phyloP scores from a whole-genome alignment of 108 stramenopile genomes.

The Nitzschia inconspicua region DNA sequence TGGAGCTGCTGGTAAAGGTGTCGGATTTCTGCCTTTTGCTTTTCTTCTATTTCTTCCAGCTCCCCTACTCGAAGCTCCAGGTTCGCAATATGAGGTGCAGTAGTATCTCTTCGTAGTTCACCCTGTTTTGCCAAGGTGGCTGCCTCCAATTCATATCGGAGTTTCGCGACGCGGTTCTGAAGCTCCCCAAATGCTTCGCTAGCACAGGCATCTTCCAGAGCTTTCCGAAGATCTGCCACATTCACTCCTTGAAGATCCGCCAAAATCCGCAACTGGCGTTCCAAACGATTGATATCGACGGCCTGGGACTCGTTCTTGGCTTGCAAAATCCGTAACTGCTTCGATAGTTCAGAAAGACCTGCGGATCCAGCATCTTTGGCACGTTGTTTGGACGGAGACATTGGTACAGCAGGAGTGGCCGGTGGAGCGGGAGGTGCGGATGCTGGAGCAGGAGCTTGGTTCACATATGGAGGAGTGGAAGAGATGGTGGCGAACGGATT shows the following conservation, averaged over 20 bases:
- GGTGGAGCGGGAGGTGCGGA: no score
- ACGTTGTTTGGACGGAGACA: conserved; percentile 25
- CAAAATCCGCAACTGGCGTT: conserved; percentile 66
- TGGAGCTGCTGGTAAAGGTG: conserved; percentile 41
- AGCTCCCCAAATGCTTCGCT: conserved; percentile 71
- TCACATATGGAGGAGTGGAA: no score
- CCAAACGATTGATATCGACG: conserved; percentile 62
- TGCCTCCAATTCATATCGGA: conserved; percentile 54
- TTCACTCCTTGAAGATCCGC: conserved; percentile 67
- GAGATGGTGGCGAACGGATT: no score
- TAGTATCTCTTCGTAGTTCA: conserved; percentile 36
- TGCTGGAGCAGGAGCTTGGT: no score
- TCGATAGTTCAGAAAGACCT: conserved; percentile 66
- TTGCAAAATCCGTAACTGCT: conserved; percentile 67
- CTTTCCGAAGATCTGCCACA: conserved; percentile 47
- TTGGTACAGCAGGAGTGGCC: neutral
- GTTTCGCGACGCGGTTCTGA: conserved; percentile 42
- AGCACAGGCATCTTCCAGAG: conserved; percentile 62
- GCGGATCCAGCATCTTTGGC: conserved; percentile 23
- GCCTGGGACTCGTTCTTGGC: conserved; percentile 57
- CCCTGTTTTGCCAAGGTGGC: conserved; percentile 32
- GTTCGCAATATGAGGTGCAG: conserved; percentile 43
- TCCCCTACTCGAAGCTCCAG: conserved; percentile 75
- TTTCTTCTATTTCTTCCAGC: conserved; percentile 70
- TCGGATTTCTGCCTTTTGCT: conserved; percentile 41